Evolutionary conservation across 495 filamentous ascomycete species (phyloP), one percentile per base, ranked within the genome.

Genomic region (Astrothelium subdiscretum): DNA sequence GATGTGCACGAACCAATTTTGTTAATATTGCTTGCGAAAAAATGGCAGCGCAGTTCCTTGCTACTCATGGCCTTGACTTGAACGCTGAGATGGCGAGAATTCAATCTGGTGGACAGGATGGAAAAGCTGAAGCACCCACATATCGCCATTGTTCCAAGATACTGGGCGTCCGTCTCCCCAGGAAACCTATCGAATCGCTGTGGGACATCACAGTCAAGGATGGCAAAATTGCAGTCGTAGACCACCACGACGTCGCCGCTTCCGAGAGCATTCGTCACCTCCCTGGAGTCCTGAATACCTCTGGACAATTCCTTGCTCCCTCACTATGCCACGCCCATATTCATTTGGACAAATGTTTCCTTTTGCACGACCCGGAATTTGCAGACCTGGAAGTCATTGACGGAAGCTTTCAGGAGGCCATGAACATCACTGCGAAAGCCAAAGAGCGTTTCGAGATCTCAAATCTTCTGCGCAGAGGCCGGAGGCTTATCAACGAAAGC

Each of bases 271-370:
- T 70, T 75, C 10, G 66, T 62, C 44, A 69, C 73, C 44, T 61
- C 31, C 59, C 62, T 20, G 51, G 62, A n/a, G 59, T 74, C 52
- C 59, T 73, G 31, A 59, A 73, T 58, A 70, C 69, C 32, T 18
- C 63, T 31, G 62, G 62, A 52, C 63, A 70, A 59, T 60, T 86
- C 10, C 65, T 86, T 2, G 68, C 79, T 10, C 86, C 88, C 29
- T 74, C 80, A 15, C 77, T 90, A 27, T 88, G 85, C 52, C 88
- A 92, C 68, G 84, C 87, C 12, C 87, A 91, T 66, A 82, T 90
- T 57, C 88, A 91, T 68, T 77, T 90, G 44, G 88, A 90, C 70
- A 90, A 92, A 72, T 81, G 83, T 43, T 91, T 84, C 68, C 75
- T 91, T 20, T 79, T 90, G 27, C 77, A 71, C 58, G 72, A 82